phyloP scores from a whole-genome alignment of 2,329 filamentous ascomycete species.

The Diatrype stigma region DNA sequence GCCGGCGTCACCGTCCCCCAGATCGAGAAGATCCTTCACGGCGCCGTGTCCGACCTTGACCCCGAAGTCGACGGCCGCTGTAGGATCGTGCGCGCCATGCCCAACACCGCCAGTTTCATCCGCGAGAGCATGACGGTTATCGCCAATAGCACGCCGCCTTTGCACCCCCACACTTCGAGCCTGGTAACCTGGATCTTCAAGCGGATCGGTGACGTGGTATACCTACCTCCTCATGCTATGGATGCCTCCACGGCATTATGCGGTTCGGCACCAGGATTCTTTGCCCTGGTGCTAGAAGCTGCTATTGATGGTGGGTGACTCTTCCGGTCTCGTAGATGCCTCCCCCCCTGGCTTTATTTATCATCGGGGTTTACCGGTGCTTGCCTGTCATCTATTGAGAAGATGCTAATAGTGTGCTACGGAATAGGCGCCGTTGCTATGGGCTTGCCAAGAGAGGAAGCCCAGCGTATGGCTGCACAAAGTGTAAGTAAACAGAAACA shows the following conservation, averaged over 20 bases:
- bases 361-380: not conserved
- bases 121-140: conserved; percentile 82
- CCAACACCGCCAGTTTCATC: conserved; percentile 77
- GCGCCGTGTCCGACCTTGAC: conserved; percentile 43
- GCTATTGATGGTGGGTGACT: conserved; percentile 54
- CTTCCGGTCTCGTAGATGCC: not conserved
- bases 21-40: conserved; percentile 62
- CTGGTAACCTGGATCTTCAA: conserved; percentile 75
- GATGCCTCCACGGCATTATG: conserved; percentile 71
- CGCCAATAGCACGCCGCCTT: conserved; percentile 54
- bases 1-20: conserved; percentile 70
- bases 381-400: not conserved
- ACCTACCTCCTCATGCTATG: conserved; percentile 64
- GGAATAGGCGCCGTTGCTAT: conserved; percentile 62
- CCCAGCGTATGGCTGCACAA: conserved; percentile 74
- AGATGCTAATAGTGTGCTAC: not conserved
- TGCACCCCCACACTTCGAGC: conserved; percentile 46
- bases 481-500: conserved; percentile 30
- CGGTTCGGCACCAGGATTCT: conserved; percentile 72
- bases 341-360: too few relatives aligned
- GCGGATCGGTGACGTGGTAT: conserved; percentile 66
- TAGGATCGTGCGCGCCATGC: conserved; percentile 73
- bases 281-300: conserved; percentile 70
- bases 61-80: conserved; percentile 46
- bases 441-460: conserved; percentile 69